Conservation (phyloP, 371 early-diverging fungal species). For the Syncephalastrum sp. region DNA sequence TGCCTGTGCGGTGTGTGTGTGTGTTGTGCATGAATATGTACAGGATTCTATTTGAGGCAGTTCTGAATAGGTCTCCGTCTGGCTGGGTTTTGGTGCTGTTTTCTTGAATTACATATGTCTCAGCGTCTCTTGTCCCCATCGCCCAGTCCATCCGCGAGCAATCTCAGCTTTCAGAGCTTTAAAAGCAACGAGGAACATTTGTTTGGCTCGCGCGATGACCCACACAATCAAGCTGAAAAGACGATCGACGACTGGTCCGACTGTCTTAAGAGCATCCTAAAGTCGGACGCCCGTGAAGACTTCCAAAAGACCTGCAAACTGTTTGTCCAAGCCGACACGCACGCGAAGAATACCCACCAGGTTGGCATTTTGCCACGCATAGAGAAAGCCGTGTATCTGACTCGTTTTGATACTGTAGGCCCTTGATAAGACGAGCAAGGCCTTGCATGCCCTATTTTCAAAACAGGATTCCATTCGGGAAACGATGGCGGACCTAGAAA, state of each 20-base stretch:
- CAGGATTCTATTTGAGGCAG: too few species aligned
- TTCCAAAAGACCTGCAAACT: constrained; percentile 23
- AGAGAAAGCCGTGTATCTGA: not conserved
- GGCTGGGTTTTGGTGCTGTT: too few species aligned
- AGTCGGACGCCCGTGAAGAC: constrained; percentile 17
- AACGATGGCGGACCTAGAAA: too few species aligned
- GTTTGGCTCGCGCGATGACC: constrained; percentile 25
- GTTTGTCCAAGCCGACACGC: constrained; percentile 26
- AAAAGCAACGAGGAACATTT: constrained; percentile 7
- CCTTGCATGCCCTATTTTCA: not conserved
- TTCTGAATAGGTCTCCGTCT: too few species aligned
- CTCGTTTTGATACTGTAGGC: constrained; percentile 5
- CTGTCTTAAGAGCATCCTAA: constrained; percentile 15
- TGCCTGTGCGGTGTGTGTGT: too few species aligned
- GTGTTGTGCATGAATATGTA: too few species aligned
- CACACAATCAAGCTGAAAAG: constrained; percentile 25
- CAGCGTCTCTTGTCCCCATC: not conserved
- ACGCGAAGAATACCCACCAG: constrained; percentile 25
- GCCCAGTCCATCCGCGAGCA: constrained; percentile 9
- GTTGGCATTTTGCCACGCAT: not conserved
- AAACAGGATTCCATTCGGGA: too few species aligned
- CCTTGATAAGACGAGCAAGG: constrained; percentile 12
- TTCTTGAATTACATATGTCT: too few species aligned
- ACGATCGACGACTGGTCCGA: constrained; percentile 29
- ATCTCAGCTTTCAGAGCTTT: constrained; percentile 9